Conservation (phyloP, 2,329 filamentous ascomycete genomes). For the Fusarium denticulatum region DNA sequence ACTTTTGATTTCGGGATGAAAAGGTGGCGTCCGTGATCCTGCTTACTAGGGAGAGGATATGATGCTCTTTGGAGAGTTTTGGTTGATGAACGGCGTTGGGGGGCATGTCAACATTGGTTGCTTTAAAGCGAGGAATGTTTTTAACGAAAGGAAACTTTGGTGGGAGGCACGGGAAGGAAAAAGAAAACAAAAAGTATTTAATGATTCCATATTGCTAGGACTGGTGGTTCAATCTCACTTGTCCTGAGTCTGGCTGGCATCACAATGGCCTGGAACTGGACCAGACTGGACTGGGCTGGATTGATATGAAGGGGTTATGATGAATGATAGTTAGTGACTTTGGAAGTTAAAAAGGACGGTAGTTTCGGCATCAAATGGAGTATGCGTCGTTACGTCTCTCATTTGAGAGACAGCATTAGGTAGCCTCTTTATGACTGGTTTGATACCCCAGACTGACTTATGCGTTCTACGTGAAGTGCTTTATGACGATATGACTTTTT, state of each 20-base stretch:
- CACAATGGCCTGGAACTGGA: constrained; percentile 5
- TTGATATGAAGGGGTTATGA: constrained; percentile 20
- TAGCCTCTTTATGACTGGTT: constrained; percentile 34
- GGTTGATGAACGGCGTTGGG: constrained; percentile 37
- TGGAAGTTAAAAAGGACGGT: constrained; percentile 24
- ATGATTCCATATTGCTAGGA: constrained; percentile 21
- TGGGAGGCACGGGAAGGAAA: constrained; percentile 4
- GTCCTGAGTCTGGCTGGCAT: constrained; percentile 6
- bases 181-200: constrained; percentile 36
- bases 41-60: constrained; percentile 13
- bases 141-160: constrained; percentile 24
- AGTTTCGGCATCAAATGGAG: constrained; percentile 30
- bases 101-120: constrained; percentile 26
- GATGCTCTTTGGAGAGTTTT: constrained; percentile 26
- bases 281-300: neutral
- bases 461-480: neutral
- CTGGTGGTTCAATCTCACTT: constrained; percentile 18
- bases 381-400: constrained; percentile 15
- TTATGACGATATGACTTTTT: neutral
- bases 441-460: constrained; percentile 25
- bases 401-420: constrained; percentile 18
- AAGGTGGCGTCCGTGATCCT: neutral
- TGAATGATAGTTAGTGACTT: constrained; percentile 24
- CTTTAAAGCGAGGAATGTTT: constrained; percentile 35
- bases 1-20: constrained; percentile 6